Evolutionary conservation across 495 filamentous ascomycete genomes (phyloP).

Genomic region (Bacidia rubella): DNA sequence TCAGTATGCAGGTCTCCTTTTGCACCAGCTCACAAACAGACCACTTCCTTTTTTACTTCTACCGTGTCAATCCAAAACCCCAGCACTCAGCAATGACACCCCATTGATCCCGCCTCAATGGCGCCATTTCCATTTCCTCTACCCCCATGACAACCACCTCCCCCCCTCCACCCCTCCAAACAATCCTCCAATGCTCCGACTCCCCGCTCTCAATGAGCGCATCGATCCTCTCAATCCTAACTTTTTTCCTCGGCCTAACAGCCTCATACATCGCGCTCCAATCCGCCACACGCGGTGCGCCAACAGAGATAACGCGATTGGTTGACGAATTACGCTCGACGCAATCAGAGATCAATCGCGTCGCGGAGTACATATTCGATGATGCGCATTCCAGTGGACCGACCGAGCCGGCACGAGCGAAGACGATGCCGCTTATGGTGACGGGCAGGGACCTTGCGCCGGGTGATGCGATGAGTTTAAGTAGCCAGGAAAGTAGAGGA

Average conservation of each 20-base stretch:
- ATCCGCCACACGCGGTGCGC: conserved; percentile 11
- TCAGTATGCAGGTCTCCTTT: too few relatives aligned
- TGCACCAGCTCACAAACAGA: too few relatives aligned
- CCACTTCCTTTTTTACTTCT: too few relatives aligned
- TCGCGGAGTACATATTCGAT: conserved; percentile 15
- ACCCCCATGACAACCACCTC: neutral
- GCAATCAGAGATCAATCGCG: conserved; percentile 10
- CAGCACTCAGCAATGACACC: too few relatives aligned
- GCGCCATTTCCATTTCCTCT: neutral
- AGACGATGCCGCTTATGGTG: neutral
- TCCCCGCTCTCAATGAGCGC: conserved; percentile 9
- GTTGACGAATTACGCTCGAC: conserved; percentile 9
- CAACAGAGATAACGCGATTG: conserved; percentile 8
- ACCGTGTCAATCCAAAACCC: too few relatives aligned
- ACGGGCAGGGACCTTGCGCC: neutral
- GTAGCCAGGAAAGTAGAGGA: too few relatives aligned
- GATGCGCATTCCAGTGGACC: conserved; percentile 5
- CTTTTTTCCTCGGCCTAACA: conserved; percentile 9
- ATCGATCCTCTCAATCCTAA: conserved; percentile 9
- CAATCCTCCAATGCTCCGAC: conserved; percentile 1
- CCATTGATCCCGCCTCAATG: too few relatives aligned
- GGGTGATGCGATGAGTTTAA: neutral
- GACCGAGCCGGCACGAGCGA: neutral
- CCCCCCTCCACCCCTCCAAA: neutral
- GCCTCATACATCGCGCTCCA: conserved; percentile 15